Evolutionary conservation across 768 basidiomycete genomes (phyloP).

Genomic region (Lanmaoa pseudosensibilis): DNA sequence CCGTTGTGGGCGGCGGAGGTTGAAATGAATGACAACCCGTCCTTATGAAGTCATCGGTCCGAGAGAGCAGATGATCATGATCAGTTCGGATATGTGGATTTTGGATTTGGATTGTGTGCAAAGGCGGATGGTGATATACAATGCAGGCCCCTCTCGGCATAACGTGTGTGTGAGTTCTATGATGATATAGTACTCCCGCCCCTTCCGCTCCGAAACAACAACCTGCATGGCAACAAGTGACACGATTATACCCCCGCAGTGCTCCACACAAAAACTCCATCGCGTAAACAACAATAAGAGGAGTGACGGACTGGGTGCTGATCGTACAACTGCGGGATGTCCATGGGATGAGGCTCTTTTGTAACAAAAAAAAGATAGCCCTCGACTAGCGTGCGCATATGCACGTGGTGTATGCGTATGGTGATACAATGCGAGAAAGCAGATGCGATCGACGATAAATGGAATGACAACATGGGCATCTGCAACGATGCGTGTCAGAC

Average conservation of each 20-base stretch:
- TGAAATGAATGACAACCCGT: not conserved
- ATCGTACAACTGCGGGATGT: slow-evolving; percentile 32
- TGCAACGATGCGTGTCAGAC: slow-evolving; percentile 4
- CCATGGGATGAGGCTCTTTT: slow-evolving; percentile 11
- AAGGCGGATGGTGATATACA: slow-evolving; percentile 25
- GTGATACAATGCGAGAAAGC: slow-evolving; percentile 33
- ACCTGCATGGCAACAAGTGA: slow-evolving; percentile 26
- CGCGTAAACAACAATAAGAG: slow-evolving; percentile 8
- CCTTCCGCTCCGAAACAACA: slow-evolving; percentile 19
- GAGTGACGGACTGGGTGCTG: slow-evolving; percentile 5
- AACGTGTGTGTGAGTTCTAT: slow-evolving; percentile 25
- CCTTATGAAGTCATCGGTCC: slow-evolving; percentile 31
- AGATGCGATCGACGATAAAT: slow-evolving; percentile 33
- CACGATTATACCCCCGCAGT: slow-evolving; percentile 9
- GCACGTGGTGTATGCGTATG: slow-evolving; percentile 36
- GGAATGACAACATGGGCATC: slow-evolving; percentile 33
- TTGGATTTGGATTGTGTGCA: not conserved
- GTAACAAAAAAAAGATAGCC: not conserved
- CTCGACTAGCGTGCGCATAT: slow-evolving; percentile 35
- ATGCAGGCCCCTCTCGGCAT: slow-evolving; percentile 25
- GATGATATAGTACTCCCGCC: slow-evolving; percentile 15
- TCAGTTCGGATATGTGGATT: slow-evolving; percentile 6
- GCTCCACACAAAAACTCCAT: slow-evolving; percentile 14
- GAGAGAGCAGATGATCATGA: not conserved
- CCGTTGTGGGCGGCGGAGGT: slow-evolving; percentile 7